These are phyloP conservation scores for Eucalyptus lansdowneana DNA, from an alignment of 345 rosid species.

Conservation along the genomic window DNA sequence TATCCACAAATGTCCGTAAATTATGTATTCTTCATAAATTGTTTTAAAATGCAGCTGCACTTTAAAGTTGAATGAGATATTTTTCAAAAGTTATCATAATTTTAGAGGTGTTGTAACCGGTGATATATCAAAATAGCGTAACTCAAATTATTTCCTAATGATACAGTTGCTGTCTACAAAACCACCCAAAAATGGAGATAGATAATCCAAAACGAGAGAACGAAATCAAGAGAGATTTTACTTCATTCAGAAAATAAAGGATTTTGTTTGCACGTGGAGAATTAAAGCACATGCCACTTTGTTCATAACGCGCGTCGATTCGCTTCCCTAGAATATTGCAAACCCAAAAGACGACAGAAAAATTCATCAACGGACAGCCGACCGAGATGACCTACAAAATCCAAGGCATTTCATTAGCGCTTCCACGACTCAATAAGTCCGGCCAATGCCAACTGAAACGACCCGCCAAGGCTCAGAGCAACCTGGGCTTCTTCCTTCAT, in stretches of 20 bases:
- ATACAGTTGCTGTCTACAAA: neutral
- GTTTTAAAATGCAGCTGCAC: neutral
- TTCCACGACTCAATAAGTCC: neutral
- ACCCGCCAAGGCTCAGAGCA: slow-evolving; percentile 21
- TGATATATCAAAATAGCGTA: no score
- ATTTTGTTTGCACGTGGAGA: neutral
- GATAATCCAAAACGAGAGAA: neutral
- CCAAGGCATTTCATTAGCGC: neutral
- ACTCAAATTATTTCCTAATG: no score
- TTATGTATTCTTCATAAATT: no score
- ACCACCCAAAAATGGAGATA: neutral
- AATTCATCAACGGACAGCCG: neutral
- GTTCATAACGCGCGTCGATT: neutral
- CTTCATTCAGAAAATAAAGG: neutral
- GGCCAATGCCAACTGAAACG: slow-evolving; percentile 13
- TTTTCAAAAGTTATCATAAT: neutral
- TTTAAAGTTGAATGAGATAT: neutral
- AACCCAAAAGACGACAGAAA: neutral
- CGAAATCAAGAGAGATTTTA: neutral
- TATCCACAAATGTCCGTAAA: no score
- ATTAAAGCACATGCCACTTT: neutral
- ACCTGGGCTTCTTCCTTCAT: slow-evolving; percentile 3
- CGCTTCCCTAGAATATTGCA: neutral
- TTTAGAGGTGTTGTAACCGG: no score
- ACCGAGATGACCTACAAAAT: neutral